Evolutionary conservation across 208 protist species (phyloP), one percentile per base, ranked within the genome.

Genomic region (Trypanosoma rangeli): DNA sequence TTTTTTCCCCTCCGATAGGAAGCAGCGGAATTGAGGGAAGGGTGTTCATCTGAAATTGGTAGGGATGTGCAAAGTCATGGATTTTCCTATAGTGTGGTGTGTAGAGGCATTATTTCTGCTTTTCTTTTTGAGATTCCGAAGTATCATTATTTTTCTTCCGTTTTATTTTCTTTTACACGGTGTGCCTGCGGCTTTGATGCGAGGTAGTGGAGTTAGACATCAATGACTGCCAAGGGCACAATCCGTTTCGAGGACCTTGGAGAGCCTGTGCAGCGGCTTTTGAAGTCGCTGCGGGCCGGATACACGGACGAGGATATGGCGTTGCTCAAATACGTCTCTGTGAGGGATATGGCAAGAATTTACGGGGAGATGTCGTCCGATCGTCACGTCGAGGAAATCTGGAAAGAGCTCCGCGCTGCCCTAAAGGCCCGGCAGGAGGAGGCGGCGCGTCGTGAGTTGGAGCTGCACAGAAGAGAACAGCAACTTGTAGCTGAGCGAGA

Each of bases 321-420:
- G 20, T 77, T 96, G 55, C 84, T 96, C 5, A 76, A 87, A 68
- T 86, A 84, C 57, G 85, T 94, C 15, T 90, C 86, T 5, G 89
- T 94, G 52, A 85, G 85, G 79, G 92, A 92, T 73, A 93, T 96
- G 87, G 82, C 86, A 35, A 93, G 88, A 63, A 94, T 96, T 56
- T 90, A 94, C 69, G 81, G 77, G 26, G 87, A 94, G 65, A 86
- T 96, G 79, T 71, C 77, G 31, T 65, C 49, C 12, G 75, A 87
- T 20, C 78, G 81, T 20, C 79, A 90, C 63, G 85, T 78, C 3
- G 84, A 93, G 42, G 79, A 85, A 49, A 92, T 96, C 60, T 96
- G 88, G 89, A 57, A 68, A 13, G 82, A 93, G 62, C 79, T 96
- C 31, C 81, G 80, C 16, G 63, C 55, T 0, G 69, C 85, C 0